These are phyloP conservation scores for Colletotrichum lentis DNA, from an alignment of 2,329 filamentous ascomycete genomes.

Conservation along the genomic window DNA sequence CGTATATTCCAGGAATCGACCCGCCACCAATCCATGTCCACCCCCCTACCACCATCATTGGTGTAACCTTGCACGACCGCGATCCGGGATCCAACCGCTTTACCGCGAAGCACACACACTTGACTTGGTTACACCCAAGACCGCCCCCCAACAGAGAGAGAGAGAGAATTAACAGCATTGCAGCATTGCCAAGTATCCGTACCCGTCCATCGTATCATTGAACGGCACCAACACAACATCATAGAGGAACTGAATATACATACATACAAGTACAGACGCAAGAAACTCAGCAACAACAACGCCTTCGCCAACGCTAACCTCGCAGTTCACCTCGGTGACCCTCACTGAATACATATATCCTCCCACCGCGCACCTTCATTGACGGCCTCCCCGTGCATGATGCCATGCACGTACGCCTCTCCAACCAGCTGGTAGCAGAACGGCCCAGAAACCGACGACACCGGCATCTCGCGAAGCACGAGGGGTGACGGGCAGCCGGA, in stretches of 20 bases:
- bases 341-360: constrained; percentile 16
- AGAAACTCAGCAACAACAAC: background rate
- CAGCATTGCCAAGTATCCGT: background rate
- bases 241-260: background rate
- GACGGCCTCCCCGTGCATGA: constrained; percentile 30
- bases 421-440: constrained; percentile 12
- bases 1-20: too few species aligned
- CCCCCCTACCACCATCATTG: background rate
- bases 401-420: constrained; percentile 28
- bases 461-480: constrained; percentile 4
- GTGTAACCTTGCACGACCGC: background rate
- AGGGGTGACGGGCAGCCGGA: constrained; percentile 30
- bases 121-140: too few species aligned
- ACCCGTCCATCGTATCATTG: too few species aligned
- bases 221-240: too few species aligned
- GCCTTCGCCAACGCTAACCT: too few species aligned
- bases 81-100: too few species aligned
- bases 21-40: too few species aligned
- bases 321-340: too few species aligned
- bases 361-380: background rate
- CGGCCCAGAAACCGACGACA: background rate
- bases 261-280: background rate
- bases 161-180: background rate
- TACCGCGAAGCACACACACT: too few species aligned
- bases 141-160: background rate